Percentiles rank a stretch among this genome's conserved stretches.
Evolutionary conservation across 1,284 basidiomycete genomes (phyloP).

Genomic region (Inonotus obliquus): DNA sequence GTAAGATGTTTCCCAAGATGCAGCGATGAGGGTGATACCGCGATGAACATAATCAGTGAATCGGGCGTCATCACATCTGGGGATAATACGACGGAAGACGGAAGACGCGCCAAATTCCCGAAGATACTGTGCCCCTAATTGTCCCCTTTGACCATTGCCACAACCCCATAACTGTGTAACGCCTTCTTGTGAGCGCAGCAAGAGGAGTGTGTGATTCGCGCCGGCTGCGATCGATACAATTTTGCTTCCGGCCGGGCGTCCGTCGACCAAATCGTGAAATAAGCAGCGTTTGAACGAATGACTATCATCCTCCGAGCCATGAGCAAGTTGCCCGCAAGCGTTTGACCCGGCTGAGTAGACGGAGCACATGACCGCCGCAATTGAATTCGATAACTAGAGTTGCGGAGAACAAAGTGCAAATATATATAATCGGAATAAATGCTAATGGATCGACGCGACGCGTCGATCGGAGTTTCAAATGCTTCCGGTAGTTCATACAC

Average conservation of each 20-base stretch:
- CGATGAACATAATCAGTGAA: constrained; percentile 34
- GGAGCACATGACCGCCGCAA: neutral
- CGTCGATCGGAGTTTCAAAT: neutral
- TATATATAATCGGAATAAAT: neutral
- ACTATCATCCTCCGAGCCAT: constrained; percentile 53
- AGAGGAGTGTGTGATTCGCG: constrained; percentile 60
- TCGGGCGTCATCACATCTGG: constrained; percentile 32
- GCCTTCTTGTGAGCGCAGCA: constrained; percentile 33
- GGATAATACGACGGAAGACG: constrained; percentile 45
- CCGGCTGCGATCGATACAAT: constrained; percentile 49
- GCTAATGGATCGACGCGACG: neutral
- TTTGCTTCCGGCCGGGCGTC: constrained; percentile 23
- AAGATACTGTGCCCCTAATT: constrained; percentile 44
- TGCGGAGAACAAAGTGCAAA: constrained; percentile 54
- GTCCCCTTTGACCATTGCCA: constrained; percentile 58
- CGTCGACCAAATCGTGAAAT: constrained; percentile 30
- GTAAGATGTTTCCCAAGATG: constrained; percentile 82
- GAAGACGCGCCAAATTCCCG: constrained; percentile 24
- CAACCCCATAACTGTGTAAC: constrained; percentile 55
- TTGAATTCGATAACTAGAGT: constrained; percentile 49
- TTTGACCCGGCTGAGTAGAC: constrained; percentile 70
- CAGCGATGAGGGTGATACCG: constrained; percentile 43
- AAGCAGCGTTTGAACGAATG: constrained; percentile 47
- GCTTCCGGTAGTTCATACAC: neutral
- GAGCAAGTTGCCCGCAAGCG: constrained; percentile 69